Evolutionary conservation across 306 rosid genomes (phyloP), one percentile per base, ranked within the genome.

Genomic region (Glycine soja): DNA sequence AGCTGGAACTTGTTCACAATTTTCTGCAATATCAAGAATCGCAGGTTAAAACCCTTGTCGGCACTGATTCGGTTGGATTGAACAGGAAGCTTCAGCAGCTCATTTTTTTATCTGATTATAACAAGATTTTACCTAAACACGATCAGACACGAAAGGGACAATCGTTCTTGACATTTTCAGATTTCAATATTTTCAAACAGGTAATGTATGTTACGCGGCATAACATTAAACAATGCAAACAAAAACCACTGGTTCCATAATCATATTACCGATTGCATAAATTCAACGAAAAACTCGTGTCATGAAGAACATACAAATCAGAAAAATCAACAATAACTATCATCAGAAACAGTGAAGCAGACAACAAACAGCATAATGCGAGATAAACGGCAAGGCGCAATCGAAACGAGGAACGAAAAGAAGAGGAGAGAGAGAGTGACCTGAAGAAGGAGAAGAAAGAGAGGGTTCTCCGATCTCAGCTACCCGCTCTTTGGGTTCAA

Each of bases 401-500:
- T 8, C 9, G 15, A 16, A 58, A 64, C 9, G 24, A 3, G 10
- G 47, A 36, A 34, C 19, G 18, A 7, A 5, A 38, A 4, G 32
- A 30, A 34, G 36, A 64, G 18, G 10, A 59, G 56, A 51, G 50
- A 53, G 81, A 67, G 59, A 66, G 51, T 45, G 53, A 88, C 90
- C 91, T 87, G 79, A 77, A 77, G 81, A 78, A 50, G 32, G 48
- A 42, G 72, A 47, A 72, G 50, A 63, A 12, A 63, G 42, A 50
- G 67, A 76, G 63, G 16, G 14, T 32, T 64, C 79, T 69, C 74
- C 87, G 84, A 78, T 83, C 83, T 75, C 79, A 56, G 66, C 72
- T 62, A 61, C 78, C 85, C 80, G 86, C 84, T 83, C 79, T 70
- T 15, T 51, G 76, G 86, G 78, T 87, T 84, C 76, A 83, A 86